Evolutionary conservation across 2,329 filamentous ascomycete species (phyloP), one percentile per base, ranked within the genome.

Genomic region (Venturia asperata): DNA sequence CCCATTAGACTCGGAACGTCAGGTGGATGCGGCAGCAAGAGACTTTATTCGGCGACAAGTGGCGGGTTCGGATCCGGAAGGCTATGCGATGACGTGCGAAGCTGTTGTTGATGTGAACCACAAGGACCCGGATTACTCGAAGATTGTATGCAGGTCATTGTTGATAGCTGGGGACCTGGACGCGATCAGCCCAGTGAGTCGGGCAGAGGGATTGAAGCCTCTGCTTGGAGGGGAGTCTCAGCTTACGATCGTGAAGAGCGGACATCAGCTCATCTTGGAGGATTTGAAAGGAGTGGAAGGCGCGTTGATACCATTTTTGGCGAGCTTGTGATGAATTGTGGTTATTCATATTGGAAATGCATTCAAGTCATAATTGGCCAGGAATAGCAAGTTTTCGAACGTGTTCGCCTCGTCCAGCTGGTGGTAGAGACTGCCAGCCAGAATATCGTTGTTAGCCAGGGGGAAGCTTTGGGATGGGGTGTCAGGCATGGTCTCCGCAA

Each of bases 121-220:
- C 61, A 49, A 45, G 11, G 61, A 63, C 19, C 61, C 61, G 5
- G n/a, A 63, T n/a, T 63, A 63, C 61, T 63, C 61, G 37, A 7
- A 63, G 5, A 47, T 63, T 34, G 43, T 13, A 27, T 63, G 61
- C 19, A 24, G 24, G 21, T 34, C 42, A 3, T 17, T 63, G 21
- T 47, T 63, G 19, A 49, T 63, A 27, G 61, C 61, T 21, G 61
- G 61, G 49, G 61, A 63, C 41, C 9, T 47, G n/a, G 49, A 55
- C 61, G 17, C 30, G 39, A 63, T 63, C 43, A 63, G 61, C 30
- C 61, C 61, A 7, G 39, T 63, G 7, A 19, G 27, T 7, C 39
- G 61, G 27, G n/a, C 61, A n/a, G 37, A 63, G 61, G 61, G 15
- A 9, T 34, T 63, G 39, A 43, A 34, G 39, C 6, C n/a, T 34